Evolutionary conservation across 129 eudicot genomes (phyloP), one percentile per base, ranked within the genome.

Genomic region (sunflower (Helianthus annuus)): DNA sequence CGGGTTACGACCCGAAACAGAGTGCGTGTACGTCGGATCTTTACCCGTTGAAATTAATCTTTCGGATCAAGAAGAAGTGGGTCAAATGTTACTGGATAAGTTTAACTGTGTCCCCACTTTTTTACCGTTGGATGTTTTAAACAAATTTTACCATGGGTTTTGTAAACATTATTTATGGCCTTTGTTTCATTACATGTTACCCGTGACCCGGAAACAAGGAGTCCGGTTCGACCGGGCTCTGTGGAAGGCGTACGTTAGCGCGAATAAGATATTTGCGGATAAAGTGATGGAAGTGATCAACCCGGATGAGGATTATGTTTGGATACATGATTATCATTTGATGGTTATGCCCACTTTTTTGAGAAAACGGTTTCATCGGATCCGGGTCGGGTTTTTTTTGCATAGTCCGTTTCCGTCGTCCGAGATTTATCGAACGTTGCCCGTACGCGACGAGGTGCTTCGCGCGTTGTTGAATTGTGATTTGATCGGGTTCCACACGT

Each of bases 81-180:
- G 91, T 36, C 82, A 84, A 15, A 51, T 68, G 4, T 49, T 94
- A 40, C 32, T 82, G 1, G 97, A 90, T 12, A 77, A 81, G 60
- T 94, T 82, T 66, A 75, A 76, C 70, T 94, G 97, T 53, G 91
- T 94, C 4, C 98, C 98, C 5, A 89, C 92, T 69, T 94, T 94
- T 52, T 64, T 94, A 64, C 66, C 92, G 1, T 8, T 57, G 6
- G 97, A 94, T 22, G 68, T 90, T 11, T 72, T 81, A 24, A 83
- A 84, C 63, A 85, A 81, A 44, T 94, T 62, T 36, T 94, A 94
- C 22, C 97, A 90, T 78, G 97, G 96, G 9, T 90, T 90, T 53
- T 94, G 98, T 82, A 94, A 94, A 79, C 98, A 94, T 42, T 90
- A 85, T 69, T 59, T 94, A 4, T 94, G 98, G 98, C 98, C 97